These are phyloP conservation scores for Camellia japonica DNA, from an alignment of 148 eudicot species.

Conservation along the genomic window DNA sequence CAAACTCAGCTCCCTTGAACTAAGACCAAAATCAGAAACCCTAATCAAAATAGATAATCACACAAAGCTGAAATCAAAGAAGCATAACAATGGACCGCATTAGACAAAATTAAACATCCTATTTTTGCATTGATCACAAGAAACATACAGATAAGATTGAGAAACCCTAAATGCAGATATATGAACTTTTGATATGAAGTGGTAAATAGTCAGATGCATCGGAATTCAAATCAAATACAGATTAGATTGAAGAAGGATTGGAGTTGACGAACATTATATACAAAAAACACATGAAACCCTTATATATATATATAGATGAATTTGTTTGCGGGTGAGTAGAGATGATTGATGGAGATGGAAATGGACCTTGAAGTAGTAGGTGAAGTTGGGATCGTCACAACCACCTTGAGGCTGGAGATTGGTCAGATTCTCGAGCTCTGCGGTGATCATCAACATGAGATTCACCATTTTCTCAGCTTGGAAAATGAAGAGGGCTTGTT, in stretches of 20 bases:
- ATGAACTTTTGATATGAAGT: not conserved
- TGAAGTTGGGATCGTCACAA: slow-evolving; percentile 68
- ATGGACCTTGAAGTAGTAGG: slow-evolving; percentile 75
- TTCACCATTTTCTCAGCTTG: slow-evolving; percentile 57
- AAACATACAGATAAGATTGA: not conserved
- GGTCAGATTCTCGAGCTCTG: slow-evolving; percentile 78
- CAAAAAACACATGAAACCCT: not conserved
- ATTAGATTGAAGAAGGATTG: not conserved
- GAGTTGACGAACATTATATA: not conserved
- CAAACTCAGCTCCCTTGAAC: not conserved
- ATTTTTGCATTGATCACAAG: not conserved
- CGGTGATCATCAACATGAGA: slow-evolving; percentile 55
- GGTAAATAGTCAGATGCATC: not conserved
- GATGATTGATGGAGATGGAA: not conserved
- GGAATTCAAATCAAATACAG: not conserved
- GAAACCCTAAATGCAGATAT: slow-evolving; percentile 2
- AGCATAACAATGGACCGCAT: not conserved
- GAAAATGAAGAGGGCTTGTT: not conserved
- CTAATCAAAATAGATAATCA: too few relatives aligned
- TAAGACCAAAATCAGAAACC: slow-evolving; percentile 4
- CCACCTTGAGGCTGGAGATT: slow-evolving; percentile 76
- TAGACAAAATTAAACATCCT: not conserved
- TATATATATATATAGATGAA: not conserved
- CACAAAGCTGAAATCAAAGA: not conserved
- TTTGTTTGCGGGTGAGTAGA: too few relatives aligned